These are phyloP conservation scores for Fistulinella staudtii DNA, from an alignment of 1,284 basidiomycete species.

Conservation along the genomic window DNA sequence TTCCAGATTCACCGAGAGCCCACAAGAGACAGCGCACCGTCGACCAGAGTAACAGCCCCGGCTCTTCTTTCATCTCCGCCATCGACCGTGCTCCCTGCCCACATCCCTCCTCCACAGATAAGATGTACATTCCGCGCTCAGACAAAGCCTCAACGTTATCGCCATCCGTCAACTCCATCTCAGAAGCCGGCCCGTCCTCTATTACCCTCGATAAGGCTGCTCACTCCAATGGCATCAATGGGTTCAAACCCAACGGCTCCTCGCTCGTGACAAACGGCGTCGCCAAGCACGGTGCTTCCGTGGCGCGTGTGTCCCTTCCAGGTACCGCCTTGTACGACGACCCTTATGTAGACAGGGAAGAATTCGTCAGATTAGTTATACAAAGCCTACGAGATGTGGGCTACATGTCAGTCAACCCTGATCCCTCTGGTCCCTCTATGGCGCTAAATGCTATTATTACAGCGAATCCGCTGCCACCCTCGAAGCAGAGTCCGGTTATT, in stretches of 20 bases:
- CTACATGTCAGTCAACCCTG: conserved; percentile 66
- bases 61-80: conserved; percentile 25
- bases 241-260: conserved; percentile 37
- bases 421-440: conserved; percentile 8
- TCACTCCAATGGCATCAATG: conserved; percentile 49
- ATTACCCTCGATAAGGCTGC: conserved; percentile 41
- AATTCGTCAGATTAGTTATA: conserved; percentile 87
- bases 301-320: conserved; percentile 60
- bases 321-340: conserved; percentile 72
- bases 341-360: conserved; percentile 79
- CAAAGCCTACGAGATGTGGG: conserved; percentile 93
- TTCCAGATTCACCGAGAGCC: conserved; percentile 49
- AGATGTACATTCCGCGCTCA: conserved; percentile 57
- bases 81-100: conserved; percentile 31
- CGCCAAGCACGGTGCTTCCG: conserved; percentile 42
- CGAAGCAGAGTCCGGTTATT: conserved; percentile 90
- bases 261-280: conserved; percentile 39
- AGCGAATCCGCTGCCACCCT: conserved; percentile 88
- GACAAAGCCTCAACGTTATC: conserved; percentile 51
- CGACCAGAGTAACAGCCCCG: conserved; percentile 29
- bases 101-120: conserved; percentile 30
- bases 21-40: conserved; percentile 69
- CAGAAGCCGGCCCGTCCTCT: conserved; percentile 54
- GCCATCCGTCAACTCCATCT: conserved; percentile 43
- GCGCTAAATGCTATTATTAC: conserved; percentile 12